Evolutionary conservation across 1,284 basidiomycete species (phyloP), one percentile per base, ranked within the genome.

Genomic region (Ustilago tritici): DNA sequence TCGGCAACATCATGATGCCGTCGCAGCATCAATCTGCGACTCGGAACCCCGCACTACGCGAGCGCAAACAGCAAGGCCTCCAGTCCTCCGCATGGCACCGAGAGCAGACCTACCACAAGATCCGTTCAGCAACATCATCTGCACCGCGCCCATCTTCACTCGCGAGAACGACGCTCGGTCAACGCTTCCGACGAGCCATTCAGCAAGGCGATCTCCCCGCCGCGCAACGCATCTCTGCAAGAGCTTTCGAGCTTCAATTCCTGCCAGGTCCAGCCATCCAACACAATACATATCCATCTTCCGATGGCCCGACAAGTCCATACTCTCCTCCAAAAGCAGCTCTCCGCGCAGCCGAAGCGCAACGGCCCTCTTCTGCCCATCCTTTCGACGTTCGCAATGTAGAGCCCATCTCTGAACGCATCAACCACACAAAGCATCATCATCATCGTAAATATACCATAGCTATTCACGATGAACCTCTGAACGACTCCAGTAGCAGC

Each of bases 111-210:
- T 14, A 10, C 57, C 17, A 23, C 12, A 35, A n/a, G 10, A 15
- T 50, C 3, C 49, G 19, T 10, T 36, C 32, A 23, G 35, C 14
- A n/a, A 47, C 65, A 54, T 58, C 57, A 8, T 36, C 61, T 23
- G 38, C 23, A 34, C 19, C 62, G 19, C 61, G 64, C 1, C 65
- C 64, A 35, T 66, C 72, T 6, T 2, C 35, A 0, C 28, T 50
- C 8, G 53, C 65, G 15, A 55, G 61, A 4, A 79, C 73, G n/a
- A 66, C 73, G 3, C 60, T 82, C 23, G 70, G 76, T 23, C 79
- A 81, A 56, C 76, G 80, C 3, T 82, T 82, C 46, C 56, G 79
- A 19, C 60, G 77, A 3, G 79, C 80, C 4, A 65, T 82, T 36
- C 78, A 79, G 31, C 60, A 76, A 23, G 66, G 70, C 49, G 79